A percentile compares a stretch with the other conserved stretches of the same genome.
Conservation (phyloP, 192 early-diverging fungal genomes). For the Neocallimastix lanati region DNA sequence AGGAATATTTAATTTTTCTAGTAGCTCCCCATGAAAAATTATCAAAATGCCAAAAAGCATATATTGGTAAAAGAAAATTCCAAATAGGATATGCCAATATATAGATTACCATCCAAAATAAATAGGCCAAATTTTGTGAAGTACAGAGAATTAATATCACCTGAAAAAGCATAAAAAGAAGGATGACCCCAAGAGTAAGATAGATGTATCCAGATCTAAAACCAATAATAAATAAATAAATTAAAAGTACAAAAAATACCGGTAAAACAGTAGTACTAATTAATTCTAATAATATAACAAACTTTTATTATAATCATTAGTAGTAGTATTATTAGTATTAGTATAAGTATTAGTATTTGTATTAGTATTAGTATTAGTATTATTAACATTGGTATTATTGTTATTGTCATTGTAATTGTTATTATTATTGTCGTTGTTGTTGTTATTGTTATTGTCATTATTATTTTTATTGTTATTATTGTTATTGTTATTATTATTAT, state of each 20-base stretch:
- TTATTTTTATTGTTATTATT: too few relatives aligned
- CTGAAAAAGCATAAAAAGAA: not conserved
- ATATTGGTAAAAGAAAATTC: slow-evolving; percentile 33
- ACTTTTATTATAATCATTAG: slow-evolving; percentile 6
- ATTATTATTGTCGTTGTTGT: too few relatives aligned
- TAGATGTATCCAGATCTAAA: not conserved
- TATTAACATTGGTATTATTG: too few relatives aligned
- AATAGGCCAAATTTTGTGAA: slow-evolving; percentile 43
- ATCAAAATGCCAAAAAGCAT: slow-evolving; percentile 98
- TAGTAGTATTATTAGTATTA: too few relatives aligned
- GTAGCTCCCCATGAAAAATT: slow-evolving; percentile 86
- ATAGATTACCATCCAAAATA: slow-evolving; percentile 86
- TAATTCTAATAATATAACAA: slow-evolving; percentile 87
- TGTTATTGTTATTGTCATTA: too few relatives aligned
- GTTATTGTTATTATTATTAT: too few relatives aligned
- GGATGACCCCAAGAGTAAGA: not conserved
- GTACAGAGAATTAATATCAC: not conserved
- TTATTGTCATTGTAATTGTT: too few relatives aligned
- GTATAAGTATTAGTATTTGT: too few relatives aligned
- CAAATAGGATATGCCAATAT: slow-evolving; percentile 81
- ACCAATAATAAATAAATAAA: not conserved
- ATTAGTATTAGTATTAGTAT: too few relatives aligned
- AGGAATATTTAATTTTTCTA: not conserved
- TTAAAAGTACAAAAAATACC: slow-evolving; percentile 39
- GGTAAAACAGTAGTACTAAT: slow-evolving; percentile 85